These are phyloP conservation scores for Trichoderma gamsii DNA, from an alignment of 495 filamentous ascomycete species.

Conservation along the genomic window DNA sequence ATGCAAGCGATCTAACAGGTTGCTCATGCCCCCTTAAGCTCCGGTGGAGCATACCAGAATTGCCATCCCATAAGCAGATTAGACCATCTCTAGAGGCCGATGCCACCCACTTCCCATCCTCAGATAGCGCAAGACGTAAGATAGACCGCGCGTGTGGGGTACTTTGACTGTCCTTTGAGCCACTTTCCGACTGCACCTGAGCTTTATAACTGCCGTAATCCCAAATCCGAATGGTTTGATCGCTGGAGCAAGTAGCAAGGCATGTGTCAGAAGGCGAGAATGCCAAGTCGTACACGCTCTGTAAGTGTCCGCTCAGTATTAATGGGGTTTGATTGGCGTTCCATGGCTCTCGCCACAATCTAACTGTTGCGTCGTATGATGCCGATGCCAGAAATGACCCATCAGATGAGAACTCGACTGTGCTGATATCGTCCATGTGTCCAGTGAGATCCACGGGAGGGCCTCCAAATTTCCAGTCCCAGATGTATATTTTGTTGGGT, in stretches of 20 bases:
- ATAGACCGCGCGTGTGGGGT: neutral
- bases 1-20: neutral
- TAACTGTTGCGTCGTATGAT: neutral
- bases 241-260: neutral
- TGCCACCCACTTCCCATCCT: neutral
- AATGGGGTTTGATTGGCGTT: neutral
- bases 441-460: neutral
- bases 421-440: neutral
- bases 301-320: neutral
- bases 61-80: neutral
- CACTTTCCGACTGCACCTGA: neutral
- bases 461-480: neutral
- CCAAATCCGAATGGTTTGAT: neutral
- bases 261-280: neutral
- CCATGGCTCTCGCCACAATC: neutral
- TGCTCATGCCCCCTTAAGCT: neutral
- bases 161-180: neutral
- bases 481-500: neutral
- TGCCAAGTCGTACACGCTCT: neutral
- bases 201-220: neutral
- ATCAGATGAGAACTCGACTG: neutral
- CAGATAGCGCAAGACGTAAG: neutral
- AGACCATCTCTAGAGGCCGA: neutral
- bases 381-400: neutral
- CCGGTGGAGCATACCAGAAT: neutral